Conservation (phyloP, 495 filamentous ascomycete species). For the Terfezia claveryi region DNA sequence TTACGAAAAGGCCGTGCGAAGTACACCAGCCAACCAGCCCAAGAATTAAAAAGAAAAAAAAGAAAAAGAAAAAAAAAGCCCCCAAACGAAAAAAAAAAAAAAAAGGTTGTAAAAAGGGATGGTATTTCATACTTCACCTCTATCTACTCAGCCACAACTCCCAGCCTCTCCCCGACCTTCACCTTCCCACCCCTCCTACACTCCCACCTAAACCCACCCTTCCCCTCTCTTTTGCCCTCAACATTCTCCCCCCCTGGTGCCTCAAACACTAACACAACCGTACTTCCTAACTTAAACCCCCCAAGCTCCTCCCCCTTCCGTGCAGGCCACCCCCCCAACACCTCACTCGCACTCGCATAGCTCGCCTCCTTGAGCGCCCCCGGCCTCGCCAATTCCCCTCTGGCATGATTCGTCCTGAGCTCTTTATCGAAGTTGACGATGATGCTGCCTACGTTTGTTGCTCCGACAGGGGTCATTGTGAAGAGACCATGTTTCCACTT, state of each 20-base stretch:
- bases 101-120: not conserved
- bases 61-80: too few species aligned
- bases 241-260: slow-evolving; percentile 30
- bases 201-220: not conserved
- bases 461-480: slow-evolving; percentile 81
- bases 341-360: slow-evolving; percentile 51
- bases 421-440: slow-evolving; percentile 94
- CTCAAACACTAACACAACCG: slow-evolving; percentile 91
- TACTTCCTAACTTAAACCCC: slow-evolving; percentile 88
- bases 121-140: not conserved
- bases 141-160: not conserved
- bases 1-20: not conserved
- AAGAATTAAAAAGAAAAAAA: too few species aligned
- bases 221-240: not conserved
- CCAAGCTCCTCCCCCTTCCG: slow-evolving; percentile 89
- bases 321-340: slow-evolving; percentile 65
- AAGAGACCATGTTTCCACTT: slow-evolving; percentile 97
- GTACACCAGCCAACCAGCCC: too few species aligned
- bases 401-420: slow-evolving; percentile 73
- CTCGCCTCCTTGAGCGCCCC: slow-evolving; percentile 77
- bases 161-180: not conserved
- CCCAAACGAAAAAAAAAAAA: too few species aligned
- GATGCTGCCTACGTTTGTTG: slow-evolving; percentile 97
- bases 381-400: slow-evolving; percentile 56
- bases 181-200: not conserved